phyloP scores from a whole-genome alignment of 208 protist genomes.

The Porcisia hertigi region DNA sequence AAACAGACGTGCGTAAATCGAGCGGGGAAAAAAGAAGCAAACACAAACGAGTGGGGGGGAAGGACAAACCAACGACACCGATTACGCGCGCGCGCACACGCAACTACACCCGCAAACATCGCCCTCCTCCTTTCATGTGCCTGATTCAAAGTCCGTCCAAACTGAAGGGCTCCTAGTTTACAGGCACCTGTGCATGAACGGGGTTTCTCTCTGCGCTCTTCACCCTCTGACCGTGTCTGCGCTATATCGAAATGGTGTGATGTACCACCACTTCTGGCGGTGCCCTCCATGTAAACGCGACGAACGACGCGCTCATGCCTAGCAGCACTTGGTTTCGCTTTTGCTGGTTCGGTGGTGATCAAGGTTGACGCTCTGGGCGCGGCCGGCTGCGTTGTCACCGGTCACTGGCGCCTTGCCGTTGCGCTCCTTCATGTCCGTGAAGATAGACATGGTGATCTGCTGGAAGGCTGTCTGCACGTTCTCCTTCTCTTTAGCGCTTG shows the following conservation, averaged over 20 bases:
- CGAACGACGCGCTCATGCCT: not conserved
- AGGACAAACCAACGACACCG: not conserved
- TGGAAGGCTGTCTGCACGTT: constrained; percentile 93
- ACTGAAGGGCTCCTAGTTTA: not conserved
- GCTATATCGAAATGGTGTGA: not conserved
- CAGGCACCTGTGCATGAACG: not conserved
- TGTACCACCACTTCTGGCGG: not conserved
- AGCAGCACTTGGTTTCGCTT: constrained; percentile 37
- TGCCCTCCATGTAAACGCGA: not conserved
- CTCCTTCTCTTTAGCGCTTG: constrained; percentile 91
- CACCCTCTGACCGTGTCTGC: not conserved
- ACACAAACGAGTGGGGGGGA: not conserved
- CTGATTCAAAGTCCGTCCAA: not conserved
- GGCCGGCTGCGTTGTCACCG: constrained; percentile 43
- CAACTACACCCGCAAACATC: not conserved
- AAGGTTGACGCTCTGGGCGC: constrained; percentile 68
- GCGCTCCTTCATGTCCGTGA: constrained; percentile 89
- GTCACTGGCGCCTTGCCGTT: constrained; percentile 48
- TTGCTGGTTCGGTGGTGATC: constrained; percentile 13
- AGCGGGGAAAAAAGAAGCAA: not conserved
- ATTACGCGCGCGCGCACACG: not conserved
- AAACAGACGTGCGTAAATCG: too few species aligned
- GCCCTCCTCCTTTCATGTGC: not conserved
- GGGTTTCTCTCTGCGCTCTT: not conserved
- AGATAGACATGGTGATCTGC: constrained; percentile 88